Base-by-base conservation (phyloP, 1,284 basidiomycete species). In the Boletus mariae region DNA sequence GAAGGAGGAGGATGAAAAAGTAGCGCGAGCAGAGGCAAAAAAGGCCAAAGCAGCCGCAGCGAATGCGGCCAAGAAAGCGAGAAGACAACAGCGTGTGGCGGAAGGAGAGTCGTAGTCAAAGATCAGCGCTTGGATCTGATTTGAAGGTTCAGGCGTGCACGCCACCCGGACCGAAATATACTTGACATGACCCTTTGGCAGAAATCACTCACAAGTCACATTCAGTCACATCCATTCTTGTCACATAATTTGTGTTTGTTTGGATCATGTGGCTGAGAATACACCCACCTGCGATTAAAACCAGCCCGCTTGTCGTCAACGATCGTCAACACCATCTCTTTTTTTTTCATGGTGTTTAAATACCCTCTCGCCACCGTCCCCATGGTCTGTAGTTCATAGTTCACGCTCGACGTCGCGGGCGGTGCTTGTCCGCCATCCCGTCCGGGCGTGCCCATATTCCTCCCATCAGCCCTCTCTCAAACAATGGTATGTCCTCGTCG, bases 1-100 rank as follows among this genome's bases (percentile, higher is more conserved):
- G 25, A 71, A 58, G 10, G 69, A 71, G 13, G 66, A 68, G 26
- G 68, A 58, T 52, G 57, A 52, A 20, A 57, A 57, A 80, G 75
- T 66, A 51, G 87, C 83, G 3, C 85, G 84, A 51, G 90, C 86
- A 46, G 90, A 90, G 49, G 89, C 88, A 20, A 90, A 91, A 74
- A 93, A 91, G 72, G 82, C 82, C 2, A 93, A 91, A 67, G 83
- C 85, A 8, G 92, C 88, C 4, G 86, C 85, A 47, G 90, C 90
- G 3, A 92, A 88, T 67, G 95, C 94, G 46, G 93, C 94, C 23
- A 99, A 99, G 80, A 98, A 98, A 80, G 92, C 92, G 41, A 53
- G 68, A 46, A 62, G 67, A 47, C 68, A 70, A 8, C 69, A 71
- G 52, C 67, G 67, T 13, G 65, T 68, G 23, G 53, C 53, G 17